Percentiles rank a stretch among this genome's conserved stretches.
Evolutionary conservation across 305 asterid genomes (phyloP).

Genomic region (Caryopteris hybrid): DNA sequence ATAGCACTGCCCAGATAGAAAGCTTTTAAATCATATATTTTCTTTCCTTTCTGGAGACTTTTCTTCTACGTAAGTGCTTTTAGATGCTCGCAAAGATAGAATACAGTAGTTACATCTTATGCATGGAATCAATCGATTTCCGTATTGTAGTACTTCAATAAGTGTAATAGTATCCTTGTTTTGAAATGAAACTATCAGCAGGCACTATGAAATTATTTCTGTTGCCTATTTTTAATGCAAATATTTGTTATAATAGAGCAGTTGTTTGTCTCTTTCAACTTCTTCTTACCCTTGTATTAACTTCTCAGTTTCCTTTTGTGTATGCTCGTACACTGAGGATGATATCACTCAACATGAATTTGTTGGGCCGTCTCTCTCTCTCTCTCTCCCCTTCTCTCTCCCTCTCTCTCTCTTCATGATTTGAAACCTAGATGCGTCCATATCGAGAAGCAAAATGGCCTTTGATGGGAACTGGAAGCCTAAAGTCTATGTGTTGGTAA

Average conservation of each 20-base stretch:
- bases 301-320: not conserved
- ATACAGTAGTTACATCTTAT: not conserved
- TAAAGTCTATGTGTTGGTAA: not conserved
- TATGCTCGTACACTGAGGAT: not conserved
- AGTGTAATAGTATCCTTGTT: not conserved
- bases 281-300: not conserved
- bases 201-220: not conserved
- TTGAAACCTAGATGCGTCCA: too few species aligned
- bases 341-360: not conserved
- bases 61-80: not conserved
- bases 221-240: not conserved
- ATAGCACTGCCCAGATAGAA: slow-evolving; percentile 16
- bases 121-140: not conserved
- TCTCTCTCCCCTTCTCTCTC: too few species aligned
- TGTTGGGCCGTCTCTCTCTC: not conserved
- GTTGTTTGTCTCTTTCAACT: not conserved
- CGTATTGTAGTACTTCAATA: not conserved
- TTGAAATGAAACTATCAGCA: not conserved
- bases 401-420: too few species aligned
- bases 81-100: not conserved
- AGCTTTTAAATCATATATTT: slow-evolving; percentile 24
- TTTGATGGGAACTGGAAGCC: too few species aligned
- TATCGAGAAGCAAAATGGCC: too few species aligned
- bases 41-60: slow-evolving; percentile 16
- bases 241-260: not conserved